A percentile compares a stretch with the other conserved stretches of the same genome.
Conservation (phyloP, 2,329 filamentous ascomycete genomes). For the Microcera coccophila region DNA sequence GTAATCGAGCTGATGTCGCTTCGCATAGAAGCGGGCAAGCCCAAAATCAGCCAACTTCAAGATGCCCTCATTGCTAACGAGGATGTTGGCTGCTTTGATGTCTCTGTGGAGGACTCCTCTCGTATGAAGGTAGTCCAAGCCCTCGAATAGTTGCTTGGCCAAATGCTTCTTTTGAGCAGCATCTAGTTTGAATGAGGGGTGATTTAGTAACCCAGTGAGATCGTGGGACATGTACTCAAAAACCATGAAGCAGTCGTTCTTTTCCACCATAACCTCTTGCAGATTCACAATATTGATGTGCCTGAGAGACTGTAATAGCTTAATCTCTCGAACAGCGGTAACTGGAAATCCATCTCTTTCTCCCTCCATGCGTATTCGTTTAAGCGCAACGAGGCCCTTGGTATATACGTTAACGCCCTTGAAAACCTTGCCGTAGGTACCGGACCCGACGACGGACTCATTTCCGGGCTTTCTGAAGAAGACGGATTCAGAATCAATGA, state of each 20-base stretch:
- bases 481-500: conserved; percentile 78
- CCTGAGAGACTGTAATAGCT: conserved; percentile 79
- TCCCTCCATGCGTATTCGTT: conserved; percentile 90
- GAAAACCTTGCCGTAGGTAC: conserved; percentile 94
- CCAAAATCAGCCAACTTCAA: conserved; percentile 96
- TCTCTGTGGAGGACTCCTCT: conserved; percentile 94
- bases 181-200: conserved; percentile 84
- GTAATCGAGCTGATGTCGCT: conserved; percentile 87
- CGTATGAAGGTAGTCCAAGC: conserved; percentile 87
- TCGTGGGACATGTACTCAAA: conserved; percentile 98
- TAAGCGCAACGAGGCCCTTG: conserved; percentile 75
- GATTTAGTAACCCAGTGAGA: conserved; percentile 88
- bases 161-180: conserved; percentile 87
- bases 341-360: conserved; percentile 89
- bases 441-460: conserved; percentile 91
- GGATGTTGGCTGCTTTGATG: conserved; percentile 96
- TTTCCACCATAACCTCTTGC: conserved; percentile 95
- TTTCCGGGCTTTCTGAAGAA: conserved; percentile 97
- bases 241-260: conserved; percentile 99
- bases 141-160: conserved; percentile 88
- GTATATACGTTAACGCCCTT: conserved; percentile 93
- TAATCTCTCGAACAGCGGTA: conserved; percentile 87
- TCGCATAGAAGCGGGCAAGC: conserved; percentile 91
- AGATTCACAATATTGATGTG: conserved; percentile 80
- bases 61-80: conserved; percentile 84